These are phyloP conservation scores for Fraxinus albicans DNA, from an alignment of 305 asterid species.

Conservation along the genomic window DNA sequence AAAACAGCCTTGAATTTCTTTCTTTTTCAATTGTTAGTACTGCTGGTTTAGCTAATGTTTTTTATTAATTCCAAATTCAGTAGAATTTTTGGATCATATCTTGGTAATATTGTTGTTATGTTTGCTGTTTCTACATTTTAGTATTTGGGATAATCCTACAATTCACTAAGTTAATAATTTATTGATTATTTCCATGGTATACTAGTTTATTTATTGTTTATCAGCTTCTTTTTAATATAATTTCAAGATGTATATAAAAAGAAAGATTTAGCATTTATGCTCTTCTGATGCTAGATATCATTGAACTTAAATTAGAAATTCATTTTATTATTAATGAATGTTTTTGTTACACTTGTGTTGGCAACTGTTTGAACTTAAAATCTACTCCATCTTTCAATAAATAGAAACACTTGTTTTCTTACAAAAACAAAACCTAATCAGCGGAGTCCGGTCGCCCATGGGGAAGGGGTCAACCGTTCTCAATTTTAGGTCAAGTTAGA, in stretches of 20 bases:
- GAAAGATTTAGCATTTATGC: neutral
- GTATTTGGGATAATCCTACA: neutral
- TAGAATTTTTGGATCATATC: neutral
- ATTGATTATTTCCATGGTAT: neutral
- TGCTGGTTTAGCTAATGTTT: neutral
- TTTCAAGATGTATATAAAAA: neutral
- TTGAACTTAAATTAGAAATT: neutral
- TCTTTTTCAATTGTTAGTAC: constrained; percentile 20
- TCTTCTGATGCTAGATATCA: neutral
- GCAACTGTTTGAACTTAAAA: neutral
- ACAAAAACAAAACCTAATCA: neutral
- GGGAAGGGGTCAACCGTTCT: neutral
- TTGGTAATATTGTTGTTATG: neutral
- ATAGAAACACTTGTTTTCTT: neutral
- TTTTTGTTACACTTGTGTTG: neutral
- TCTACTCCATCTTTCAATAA: neutral
- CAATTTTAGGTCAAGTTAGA: neutral
- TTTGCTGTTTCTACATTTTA: neutral
- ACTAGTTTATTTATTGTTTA: neutral
- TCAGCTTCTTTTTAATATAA: neutral
- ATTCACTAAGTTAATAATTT: neutral
- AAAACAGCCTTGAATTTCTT: neutral
- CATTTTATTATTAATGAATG: neutral
- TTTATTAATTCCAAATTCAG: constrained; percentile 16
- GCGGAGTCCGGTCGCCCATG: neutral